phyloP scores from a whole-genome alignment of 1,284 basidiomycete genomes.

The Malassezia psittaci region DNA sequence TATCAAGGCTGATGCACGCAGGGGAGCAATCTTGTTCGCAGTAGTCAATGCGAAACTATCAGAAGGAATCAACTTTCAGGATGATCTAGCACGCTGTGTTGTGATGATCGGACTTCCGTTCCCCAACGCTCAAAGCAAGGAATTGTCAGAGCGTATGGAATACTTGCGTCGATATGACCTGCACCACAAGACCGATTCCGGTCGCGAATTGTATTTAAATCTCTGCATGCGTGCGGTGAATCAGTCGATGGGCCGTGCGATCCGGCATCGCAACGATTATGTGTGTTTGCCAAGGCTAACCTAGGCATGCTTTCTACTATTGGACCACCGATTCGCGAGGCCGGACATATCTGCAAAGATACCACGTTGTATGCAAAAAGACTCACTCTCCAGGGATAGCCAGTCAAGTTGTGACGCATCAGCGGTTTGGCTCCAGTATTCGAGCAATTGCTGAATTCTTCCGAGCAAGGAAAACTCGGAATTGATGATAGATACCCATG shows the following conservation, averaged over 20 bases:
- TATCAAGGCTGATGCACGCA: neutral
- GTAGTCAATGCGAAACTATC: slow-evolving; percentile 94
- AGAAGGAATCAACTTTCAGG: slow-evolving; percentile 87
- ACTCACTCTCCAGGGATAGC: slow-evolving; percentile 55
- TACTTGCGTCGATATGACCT: slow-evolving; percentile 27
- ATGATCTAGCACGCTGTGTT: slow-evolving; percentile 72
- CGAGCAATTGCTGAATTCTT: slow-evolving; percentile 53
- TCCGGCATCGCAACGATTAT: slow-evolving; percentile 41
- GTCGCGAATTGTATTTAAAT: slow-evolving; percentile 41
- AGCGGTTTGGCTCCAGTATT: slow-evolving; percentile 65
- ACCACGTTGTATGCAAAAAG: slow-evolving; percentile 20
- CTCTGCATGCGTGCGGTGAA: slow-evolving; percentile 88
- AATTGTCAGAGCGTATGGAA: slow-evolving; percentile 77
- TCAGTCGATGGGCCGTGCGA: slow-evolving; percentile 67
- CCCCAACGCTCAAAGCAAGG: slow-evolving; percentile 77
- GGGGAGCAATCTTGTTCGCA: slow-evolving; percentile 55
- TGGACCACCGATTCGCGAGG: slow-evolving; percentile 36
- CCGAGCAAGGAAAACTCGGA: slow-evolving; percentile 8
- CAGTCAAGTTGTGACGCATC: slow-evolving; percentile 56
- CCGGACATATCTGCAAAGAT: slow-evolving; percentile 30
- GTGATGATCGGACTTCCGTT: slow-evolving; percentile 82
- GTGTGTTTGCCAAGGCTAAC: neutral
- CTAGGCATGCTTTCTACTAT: slow-evolving; percentile 33
- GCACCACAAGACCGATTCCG: slow-evolving; percentile 2
- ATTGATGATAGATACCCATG: neutral